Conservation (phyloP, 495 filamentous ascomycete species). For the Penicillium pulvis region DNA sequence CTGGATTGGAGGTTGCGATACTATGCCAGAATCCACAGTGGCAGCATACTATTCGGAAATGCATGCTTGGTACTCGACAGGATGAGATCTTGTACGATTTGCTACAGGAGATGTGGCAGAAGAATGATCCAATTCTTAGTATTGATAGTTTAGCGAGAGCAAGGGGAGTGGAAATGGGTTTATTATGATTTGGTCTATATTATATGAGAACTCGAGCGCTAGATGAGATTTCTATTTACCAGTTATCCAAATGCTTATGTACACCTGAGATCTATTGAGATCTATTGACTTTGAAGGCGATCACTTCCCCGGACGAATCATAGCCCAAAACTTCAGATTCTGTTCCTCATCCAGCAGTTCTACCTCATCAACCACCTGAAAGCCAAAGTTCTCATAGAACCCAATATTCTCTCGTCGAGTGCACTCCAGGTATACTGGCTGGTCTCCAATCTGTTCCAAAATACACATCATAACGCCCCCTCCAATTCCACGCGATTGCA, state of each 20-base stretch:
- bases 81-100: conserved; percentile 27
- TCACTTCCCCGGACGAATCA: conserved; percentile 19
- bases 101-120: conserved; percentile 35
- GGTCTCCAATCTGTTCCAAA: conserved; percentile 12
- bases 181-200: conserved; percentile 20
- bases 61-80: conserved; percentile 13
- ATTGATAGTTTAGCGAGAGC: conserved; percentile 29
- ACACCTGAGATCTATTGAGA: neutral
- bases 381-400: conserved; percentile 33
- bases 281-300: neutral
- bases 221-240: too few species aligned
- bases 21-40: conserved; percentile 23
- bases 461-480: conserved; percentile 21
- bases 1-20: conserved; percentile 27
- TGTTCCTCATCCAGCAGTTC: conserved; percentile 22
- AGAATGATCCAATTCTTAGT: conserved; percentile 14
- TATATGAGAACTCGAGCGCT: too few species aligned
- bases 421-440: conserved; percentile 31
- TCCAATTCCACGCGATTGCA: conserved; percentile 31
- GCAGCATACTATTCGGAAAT: conserved; percentile 22
- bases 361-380: conserved; percentile 25
- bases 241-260: too few species aligned
- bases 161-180: conserved; percentile 32
- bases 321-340: conserved; percentile 28
- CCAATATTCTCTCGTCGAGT: conserved; percentile 26